Base-by-base conservation (phyloP, 129 eudicot species). In the Pulicaria dysenterica region DNA sequence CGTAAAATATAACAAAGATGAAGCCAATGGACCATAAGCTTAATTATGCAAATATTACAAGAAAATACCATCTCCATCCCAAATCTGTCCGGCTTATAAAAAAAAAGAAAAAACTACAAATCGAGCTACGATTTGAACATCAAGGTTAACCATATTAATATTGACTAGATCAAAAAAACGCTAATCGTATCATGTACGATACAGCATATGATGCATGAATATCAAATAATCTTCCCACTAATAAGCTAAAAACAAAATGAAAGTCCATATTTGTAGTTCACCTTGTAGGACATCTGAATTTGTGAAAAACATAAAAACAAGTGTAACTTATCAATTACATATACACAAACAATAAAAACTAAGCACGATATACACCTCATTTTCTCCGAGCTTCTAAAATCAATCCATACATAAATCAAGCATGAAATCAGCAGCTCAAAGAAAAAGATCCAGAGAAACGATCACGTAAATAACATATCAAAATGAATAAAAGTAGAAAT, bases 361-460 rank as follows among this genome's bases (percentile, higher is more conserved):
- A 38, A 54, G 42, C 11, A 41, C 3, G 16, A 31, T 11, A 70
- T 17, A n/a, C 4, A 19, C 6, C 10, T 8, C 8, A 14, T 13
- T 42, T n/a, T n/a, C 16, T 44, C 43, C 65, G 16, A 55, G n/a
- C 44, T 69, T 70, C 39, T 11, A 6, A 36, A n/a, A 72, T 58
- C 67, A 72, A 72, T 58, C 43, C 58, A n/a, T 8, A 6, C 36
- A 58, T 7, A 5, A 58, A 43, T 6, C 56, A 72, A 46, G 31
- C 57, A 57, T 8, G 6, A 0, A 17, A 24, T 7, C 54, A 34
- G 34, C 5, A 34, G 36, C 38, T 6, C 5, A 8, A 9, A 56
- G 3, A 19, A 56, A n/a, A 7, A 48, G 69, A 69, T 68, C 58
- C 2, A 39, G 3, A 58, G 6, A 68, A 39, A 19, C 59, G 31